Evolutionary conservation across 352 stramenopile species (phyloP).

Genomic region (Phytophthora meadii): DNA sequence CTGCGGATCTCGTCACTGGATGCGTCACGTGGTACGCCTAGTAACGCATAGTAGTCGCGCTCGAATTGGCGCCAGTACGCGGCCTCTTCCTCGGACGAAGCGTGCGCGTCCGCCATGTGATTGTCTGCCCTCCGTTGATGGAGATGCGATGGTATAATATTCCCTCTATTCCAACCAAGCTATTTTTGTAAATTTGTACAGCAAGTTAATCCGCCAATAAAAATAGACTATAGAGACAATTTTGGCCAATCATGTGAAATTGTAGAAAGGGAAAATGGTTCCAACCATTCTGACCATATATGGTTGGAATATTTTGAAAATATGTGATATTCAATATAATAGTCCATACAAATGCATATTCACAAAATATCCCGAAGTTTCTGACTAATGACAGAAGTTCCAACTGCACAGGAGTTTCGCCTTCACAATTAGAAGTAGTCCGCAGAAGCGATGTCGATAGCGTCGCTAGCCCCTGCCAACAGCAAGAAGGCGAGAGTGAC

Average conservation of each 20-base stretch:
- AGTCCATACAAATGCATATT: neutral
- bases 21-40: constrained; percentile 70
- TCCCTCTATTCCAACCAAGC: no score
- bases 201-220: no score
- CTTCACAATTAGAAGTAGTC: neutral
- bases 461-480: neutral
- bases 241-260: no score
- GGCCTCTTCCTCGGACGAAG: constrained; percentile 29
- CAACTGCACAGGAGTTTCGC: neutral
- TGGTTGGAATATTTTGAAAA: no score
- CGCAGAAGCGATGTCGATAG: constrained; percentile 1
- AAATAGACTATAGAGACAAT: no score
- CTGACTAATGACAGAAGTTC: neutral
- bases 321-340: constrained; percentile 3
- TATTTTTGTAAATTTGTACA: no score
- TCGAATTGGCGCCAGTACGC: constrained; percentile 64
- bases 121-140: neutral
- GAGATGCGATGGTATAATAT: no score
- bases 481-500: no score
- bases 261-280: no score
- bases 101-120: constrained; percentile 22
- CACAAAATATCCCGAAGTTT: neutral
- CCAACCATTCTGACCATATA: no score
- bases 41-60: constrained; percentile 86
- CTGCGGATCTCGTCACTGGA: constrained; percentile 69